These are phyloP conservation scores for Penicillium desertorum DNA, from an alignment of 495 filamentous ascomycete genomes.

Conservation along the genomic window DNA sequence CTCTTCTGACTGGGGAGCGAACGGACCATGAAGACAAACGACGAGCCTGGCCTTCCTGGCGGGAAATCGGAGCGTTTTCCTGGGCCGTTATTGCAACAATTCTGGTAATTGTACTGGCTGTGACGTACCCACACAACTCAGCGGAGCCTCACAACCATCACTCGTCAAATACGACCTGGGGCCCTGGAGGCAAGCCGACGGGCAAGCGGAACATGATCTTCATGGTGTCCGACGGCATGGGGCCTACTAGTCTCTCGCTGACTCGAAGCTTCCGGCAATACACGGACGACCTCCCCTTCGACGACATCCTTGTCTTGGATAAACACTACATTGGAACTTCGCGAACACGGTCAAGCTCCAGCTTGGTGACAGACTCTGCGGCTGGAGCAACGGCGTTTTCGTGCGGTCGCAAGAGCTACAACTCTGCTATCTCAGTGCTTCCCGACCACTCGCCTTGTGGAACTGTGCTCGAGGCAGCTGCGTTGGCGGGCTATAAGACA, in stretches of 20 bases:
- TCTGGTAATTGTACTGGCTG: conserved; percentile 70
- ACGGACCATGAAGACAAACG: conserved; percentile 30
- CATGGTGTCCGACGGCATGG: conserved; percentile 99
- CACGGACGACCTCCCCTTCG: conserved; percentile 61
- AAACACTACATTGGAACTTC: conserved; percentile 84
- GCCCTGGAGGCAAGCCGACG: conserved; percentile 49
- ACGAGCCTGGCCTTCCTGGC: conserved; percentile 56
- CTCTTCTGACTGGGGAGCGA: conserved; percentile 60
- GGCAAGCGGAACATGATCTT: conserved; percentile 93
- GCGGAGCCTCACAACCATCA: conserved; percentile 28
- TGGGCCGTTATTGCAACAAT: conserved; percentile 91
- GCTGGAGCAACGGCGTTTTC: conserved; percentile 96
- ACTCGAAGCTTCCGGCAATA: conserved; percentile 81
- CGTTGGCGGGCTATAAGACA: conserved; percentile 85
- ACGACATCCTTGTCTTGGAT: conserved; percentile 76
- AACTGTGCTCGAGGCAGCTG: conserved; percentile 91
- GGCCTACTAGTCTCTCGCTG: conserved; percentile 81
- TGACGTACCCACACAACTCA: conserved; percentile 67
- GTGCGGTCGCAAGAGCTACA: conserved; percentile 90
- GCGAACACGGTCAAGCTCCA: conserved; percentile 76
- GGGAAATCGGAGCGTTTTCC: conserved; percentile 70
- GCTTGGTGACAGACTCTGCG: conserved; percentile 88
- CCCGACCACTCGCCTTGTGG: conserved; percentile 86
- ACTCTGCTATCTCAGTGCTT: conserved; percentile 87
- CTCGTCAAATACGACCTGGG: conserved; percentile 31